Evolutionary conservation across 2,329 filamentous ascomycete genomes (phyloP).

Genomic region (Aspergillus tanneri): DNA sequence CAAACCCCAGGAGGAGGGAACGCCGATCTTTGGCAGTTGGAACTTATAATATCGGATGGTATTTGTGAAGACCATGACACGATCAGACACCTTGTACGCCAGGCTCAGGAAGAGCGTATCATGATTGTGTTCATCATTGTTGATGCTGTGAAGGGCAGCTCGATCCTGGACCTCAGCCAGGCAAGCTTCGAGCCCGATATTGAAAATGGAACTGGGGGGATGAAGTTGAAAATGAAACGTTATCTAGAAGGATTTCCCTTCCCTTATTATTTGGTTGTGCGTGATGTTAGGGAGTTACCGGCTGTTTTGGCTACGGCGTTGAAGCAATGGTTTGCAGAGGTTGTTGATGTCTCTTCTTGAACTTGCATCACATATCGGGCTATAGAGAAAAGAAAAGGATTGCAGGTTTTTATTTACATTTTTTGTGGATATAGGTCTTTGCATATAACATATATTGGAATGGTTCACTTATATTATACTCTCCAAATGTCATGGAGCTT

Average conservation of each 20-base stretch:
- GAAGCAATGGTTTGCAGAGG: conserved; percentile 90
- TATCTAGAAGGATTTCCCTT: conserved; percentile 98
- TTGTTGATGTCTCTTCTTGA: conserved; percentile 51
- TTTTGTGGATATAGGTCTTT: conserved; percentile 6
- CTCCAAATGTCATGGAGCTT: too few species aligned
- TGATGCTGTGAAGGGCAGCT: conserved; percentile 59
- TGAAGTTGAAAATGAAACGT: conserved; percentile 74
- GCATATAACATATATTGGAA: not conserved
- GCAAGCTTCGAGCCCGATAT: conserved; percentile 74
- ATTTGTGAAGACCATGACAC: conserved; percentile 86
- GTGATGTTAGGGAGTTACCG: conserved; percentile 87
- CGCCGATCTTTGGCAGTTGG: conserved; percentile 89
- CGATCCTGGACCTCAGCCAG: conserved; percentile 82
- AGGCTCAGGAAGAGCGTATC: conserved; percentile 88
- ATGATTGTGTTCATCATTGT: conserved; percentile 99
- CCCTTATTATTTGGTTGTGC: conserved; percentile 92
- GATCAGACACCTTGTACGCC: conserved; percentile 77
- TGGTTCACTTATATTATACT: too few species aligned
- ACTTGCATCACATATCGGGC: conserved; percentile 2
- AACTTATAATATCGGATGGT: conserved; percentile 89
- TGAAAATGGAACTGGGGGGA: conserved; percentile 57
- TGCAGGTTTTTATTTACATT: not conserved
- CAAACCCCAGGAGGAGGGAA: conserved; percentile 52
- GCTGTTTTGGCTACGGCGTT: conserved; percentile 81
- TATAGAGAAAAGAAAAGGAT: conserved; percentile 7